Base-by-base conservation (phyloP, 257 asterid genomes). In the Eustoma russellianum region DNA sequence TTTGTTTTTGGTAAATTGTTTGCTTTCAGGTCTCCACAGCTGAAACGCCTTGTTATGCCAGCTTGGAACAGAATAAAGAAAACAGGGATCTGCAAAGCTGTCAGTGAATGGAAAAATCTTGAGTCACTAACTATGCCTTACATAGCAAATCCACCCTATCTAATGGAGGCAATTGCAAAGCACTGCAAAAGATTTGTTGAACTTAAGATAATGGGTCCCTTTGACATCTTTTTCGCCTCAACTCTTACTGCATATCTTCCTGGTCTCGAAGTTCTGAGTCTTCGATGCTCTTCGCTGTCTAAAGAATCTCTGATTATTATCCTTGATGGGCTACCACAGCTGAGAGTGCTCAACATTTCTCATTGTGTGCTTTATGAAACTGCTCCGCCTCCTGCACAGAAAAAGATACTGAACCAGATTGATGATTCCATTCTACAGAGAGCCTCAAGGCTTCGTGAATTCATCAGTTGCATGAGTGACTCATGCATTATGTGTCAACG, bases 321-420 rank as follows among this genome's bases (percentile, higher is more conserved):
- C 69, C 68, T 88, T 76, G 93, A 84, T 15, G 69, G 70, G 41
- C 50, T 88, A 41, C 74, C 53, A 28, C 75, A 69, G 9, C 70
- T 88, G 17, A 87, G 83, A 70, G 93, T 84, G 63, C 87, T 87
- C 41, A 87, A 87, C 80, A 77, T 87, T 58, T 81, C 94, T 16
- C 90, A 83, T 34, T 87, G 93, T 61, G 47, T 74, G 2, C 61
- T 83, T 15, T 49, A 77, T 49, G 93, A 87, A 30, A 67, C 14
- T 13, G 73, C 71, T 41, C 74, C 74, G 1, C 65, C 74, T 14
- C 85, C 75, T 5, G 69, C 74, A 14, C 77, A 70, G 0, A 69
- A 61, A 48, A 41, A 54, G 52, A 63, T 70, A 15, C 58, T 83
- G 14, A 18, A n/a, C 35, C 62, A 61, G 65, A 72, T 87, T 15